Evolutionary conservation across 441 rosid species (phyloP).

Genomic region (Manihot esculenta): DNA sequence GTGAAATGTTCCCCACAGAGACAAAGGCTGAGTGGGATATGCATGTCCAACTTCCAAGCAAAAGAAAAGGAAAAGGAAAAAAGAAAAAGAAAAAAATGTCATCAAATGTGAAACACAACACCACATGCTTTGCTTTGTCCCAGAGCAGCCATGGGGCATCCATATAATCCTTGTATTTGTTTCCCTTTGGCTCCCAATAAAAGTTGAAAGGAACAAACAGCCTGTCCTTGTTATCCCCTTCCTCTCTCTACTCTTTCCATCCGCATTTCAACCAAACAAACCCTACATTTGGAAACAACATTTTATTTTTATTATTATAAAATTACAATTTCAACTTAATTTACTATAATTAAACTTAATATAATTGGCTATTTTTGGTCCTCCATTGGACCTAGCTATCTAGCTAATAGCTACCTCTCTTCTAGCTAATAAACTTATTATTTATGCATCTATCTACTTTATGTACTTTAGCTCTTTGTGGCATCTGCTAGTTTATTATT

Average conservation of each 20-base stretch:
- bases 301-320: background rate
- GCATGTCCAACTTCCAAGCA: conserved; percentile 4
- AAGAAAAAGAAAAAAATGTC: conserved; percentile 36
- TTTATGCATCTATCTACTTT: conserved; percentile 8
- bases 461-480: conserved; percentile 16
- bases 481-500: conserved; percentile 19
- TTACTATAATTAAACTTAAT: conserved; percentile 8
- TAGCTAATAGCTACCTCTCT: background rate
- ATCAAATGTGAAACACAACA: conserved; percentile 49
- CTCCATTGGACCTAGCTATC: background rate
- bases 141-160: conserved; percentile 18
- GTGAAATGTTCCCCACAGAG: background rate
- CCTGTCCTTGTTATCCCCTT: conserved; percentile 34
- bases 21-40: background rate
- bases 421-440: background rate
- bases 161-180: conserved; percentile 29
- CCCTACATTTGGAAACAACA: conserved; percentile 31
- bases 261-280: conserved; percentile 21
- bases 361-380: conserved; percentile 7
- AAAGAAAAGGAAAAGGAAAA: conserved; percentile 28
- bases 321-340: background rate
- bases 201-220: conserved; percentile 42
- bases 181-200: conserved; percentile 9
- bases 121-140: conserved; percentile 45
- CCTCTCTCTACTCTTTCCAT: conserved; percentile 15